Conservation (phyloP, 1,139 yeast genomes). For the Magnusiomyces tetraspermus region DNA sequence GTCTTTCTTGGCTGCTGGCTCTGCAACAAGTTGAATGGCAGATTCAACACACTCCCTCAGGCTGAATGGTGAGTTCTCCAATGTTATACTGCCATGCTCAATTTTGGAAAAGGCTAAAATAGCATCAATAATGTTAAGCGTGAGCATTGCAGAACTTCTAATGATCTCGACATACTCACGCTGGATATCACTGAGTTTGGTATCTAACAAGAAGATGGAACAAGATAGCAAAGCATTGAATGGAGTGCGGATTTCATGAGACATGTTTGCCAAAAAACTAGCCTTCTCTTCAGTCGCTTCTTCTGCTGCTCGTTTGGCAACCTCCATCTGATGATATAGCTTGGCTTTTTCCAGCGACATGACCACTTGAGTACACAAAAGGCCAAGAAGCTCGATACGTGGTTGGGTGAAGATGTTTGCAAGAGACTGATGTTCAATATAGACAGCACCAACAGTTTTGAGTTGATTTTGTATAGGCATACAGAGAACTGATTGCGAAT, state of each 20-base stretch:
- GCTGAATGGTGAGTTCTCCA: slow-evolving; percentile 43
- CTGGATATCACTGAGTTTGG: slow-evolving; percentile 40
- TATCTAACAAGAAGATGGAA: slow-evolving; percentile 45
- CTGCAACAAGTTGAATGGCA: slow-evolving; percentile 45
- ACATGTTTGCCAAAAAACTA: slow-evolving; percentile 46
- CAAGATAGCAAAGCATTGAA: slow-evolving; percentile 49
- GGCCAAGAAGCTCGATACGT: slow-evolving; percentile 37
- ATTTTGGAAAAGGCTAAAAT: slow-evolving; percentile 49
- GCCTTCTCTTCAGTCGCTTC: slow-evolving; percentile 54
- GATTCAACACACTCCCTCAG: slow-evolving; percentile 45
- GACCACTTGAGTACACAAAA: slow-evolving; percentile 47
- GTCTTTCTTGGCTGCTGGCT: slow-evolving; percentile 41
- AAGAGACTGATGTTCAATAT: slow-evolving; percentile 36
- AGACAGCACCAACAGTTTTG: slow-evolving; percentile 41
- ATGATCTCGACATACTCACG: slow-evolving; percentile 49
- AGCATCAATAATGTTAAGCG: slow-evolving; percentile 48
- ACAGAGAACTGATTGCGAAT: slow-evolving; percentile 37
- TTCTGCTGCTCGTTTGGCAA: slow-evolving; percentile 49
- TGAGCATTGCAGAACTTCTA: slow-evolving; percentile 44
- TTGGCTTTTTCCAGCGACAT: slow-evolving; percentile 44
- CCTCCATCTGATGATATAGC: slow-evolving; percentile 42
- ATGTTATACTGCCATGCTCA: slow-evolving; percentile 45
- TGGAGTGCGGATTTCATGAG: slow-evolving; percentile 52
- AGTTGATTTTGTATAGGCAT: slow-evolving; percentile 41
- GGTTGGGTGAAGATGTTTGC: slow-evolving; percentile 30